Conservation (phyloP, 192 early-diverging fungal species). For the Backusella mclennaniae region DNA sequence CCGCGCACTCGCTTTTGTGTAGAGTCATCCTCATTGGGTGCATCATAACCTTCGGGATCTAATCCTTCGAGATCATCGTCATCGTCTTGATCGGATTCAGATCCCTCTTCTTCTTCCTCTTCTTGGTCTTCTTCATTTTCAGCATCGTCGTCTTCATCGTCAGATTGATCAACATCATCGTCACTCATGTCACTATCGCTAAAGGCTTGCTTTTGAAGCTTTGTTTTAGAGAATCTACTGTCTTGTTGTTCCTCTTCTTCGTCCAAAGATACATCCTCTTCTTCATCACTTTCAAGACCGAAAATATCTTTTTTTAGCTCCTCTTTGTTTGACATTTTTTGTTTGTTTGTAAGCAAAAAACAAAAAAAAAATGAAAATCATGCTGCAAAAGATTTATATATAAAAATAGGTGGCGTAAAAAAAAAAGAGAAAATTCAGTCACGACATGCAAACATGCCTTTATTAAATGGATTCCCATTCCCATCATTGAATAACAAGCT, state of each 20-base stretch:
- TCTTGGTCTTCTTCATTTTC: constrained; percentile 17
- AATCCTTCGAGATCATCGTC: constrained; percentile 24
- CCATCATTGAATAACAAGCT: background rate
- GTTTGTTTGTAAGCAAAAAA: background rate
- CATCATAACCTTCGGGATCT: constrained; percentile 24
- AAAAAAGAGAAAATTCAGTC: constrained; percentile 2
- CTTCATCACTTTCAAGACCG: constrained; percentile 15
- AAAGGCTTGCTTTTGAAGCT: constrained; percentile 12
- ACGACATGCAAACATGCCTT: background rate
- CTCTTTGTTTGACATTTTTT: constrained; percentile 15
- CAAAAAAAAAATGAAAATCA: background rate
- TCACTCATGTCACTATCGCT: background rate
- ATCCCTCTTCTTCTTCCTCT: constrained; percentile 7
- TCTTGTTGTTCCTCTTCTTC: constrained; percentile 29
- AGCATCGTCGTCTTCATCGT: constrained; percentile 33
- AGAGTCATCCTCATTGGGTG: constrained; percentile 1
- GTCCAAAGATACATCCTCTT: constrained; percentile 15
- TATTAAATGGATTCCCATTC: background rate
- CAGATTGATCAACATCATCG: constrained; percentile 31
- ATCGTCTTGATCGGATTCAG: background rate
- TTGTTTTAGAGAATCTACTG: constrained; percentile 15
- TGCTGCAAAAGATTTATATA: background rate
- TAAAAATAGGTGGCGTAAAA: background rate
- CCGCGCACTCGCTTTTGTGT: background rate
- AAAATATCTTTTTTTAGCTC: constrained; percentile 30